These are phyloP conservation scores for Salix viminalis DNA, from an alignment of 345 rosid genomes.

Conservation along the genomic window DNA sequence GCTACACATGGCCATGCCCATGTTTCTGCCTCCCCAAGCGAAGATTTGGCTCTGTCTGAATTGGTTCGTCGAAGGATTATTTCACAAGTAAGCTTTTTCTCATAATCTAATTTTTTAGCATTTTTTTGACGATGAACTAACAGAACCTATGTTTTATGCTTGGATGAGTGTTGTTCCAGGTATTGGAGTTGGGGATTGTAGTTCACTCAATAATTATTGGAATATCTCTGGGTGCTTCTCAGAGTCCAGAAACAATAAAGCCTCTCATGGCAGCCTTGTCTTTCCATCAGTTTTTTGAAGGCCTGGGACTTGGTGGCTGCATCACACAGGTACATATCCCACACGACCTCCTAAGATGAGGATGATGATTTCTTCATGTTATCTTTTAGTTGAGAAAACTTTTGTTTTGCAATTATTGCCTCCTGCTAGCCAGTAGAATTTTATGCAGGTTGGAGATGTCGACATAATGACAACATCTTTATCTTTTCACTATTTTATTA, in stretches of 20 bases:
- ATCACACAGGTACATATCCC: conserved; percentile 41
- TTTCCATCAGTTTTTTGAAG: conserved; percentile 79
- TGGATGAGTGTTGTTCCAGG: conserved; percentile 21
- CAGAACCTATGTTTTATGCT: background rate
- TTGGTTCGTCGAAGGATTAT: conserved; percentile 44
- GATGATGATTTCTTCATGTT: background rate
- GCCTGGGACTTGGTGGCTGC: conserved; percentile 83
- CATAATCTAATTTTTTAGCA: background rate
- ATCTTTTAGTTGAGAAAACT: background rate
- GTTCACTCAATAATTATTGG: conserved; percentile 74
- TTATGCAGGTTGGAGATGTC: conserved; percentile 5
- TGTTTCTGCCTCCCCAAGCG: conserved; percentile 35
- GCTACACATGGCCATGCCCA: conserved; percentile 63
- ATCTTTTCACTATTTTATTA: background rate
- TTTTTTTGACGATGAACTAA: background rate
- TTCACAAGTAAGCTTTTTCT: conserved; percentile 37
- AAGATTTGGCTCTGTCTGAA: conserved; percentile 19
- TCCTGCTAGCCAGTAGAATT: background rate
- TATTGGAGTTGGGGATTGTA: conserved; percentile 66
- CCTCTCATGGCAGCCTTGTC: conserved; percentile 63
- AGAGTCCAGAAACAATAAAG: conserved; percentile 44
- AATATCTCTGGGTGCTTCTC: conserved; percentile 59
- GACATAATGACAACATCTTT: conserved; percentile 25
- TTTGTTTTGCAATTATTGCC: background rate
- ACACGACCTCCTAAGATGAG: background rate